Conservation (phyloP, 2,329 filamentous ascomycete genomes). For the Colletotrichum gloeosporioides region DNA sequence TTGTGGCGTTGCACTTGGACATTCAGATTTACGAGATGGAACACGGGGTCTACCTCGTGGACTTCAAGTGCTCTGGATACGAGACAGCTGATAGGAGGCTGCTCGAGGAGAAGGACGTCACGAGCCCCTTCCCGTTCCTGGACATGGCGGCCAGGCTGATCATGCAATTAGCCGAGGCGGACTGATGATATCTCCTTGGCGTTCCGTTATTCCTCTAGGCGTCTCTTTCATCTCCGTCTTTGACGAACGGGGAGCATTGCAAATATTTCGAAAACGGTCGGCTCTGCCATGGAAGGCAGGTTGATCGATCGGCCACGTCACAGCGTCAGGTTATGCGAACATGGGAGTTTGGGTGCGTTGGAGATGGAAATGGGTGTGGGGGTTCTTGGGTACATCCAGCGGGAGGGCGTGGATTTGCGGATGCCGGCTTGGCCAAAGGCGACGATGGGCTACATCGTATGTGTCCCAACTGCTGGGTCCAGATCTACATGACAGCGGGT, state of each 20-base stretch:
- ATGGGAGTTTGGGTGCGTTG: constrained; percentile 15
- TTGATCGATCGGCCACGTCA: not conserved
- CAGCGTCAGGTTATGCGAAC: constrained; percentile 8
- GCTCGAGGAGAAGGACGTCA: constrained; percentile 91
- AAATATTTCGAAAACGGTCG: constrained; percentile 8
- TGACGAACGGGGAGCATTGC: not conserved
- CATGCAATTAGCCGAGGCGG: constrained; percentile 87
- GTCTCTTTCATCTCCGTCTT: constrained; percentile 3
- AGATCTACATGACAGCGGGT: not conserved
- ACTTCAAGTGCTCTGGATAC: constrained; percentile 98
- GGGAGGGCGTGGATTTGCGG: not conserved
- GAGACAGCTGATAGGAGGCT: constrained; percentile 78
- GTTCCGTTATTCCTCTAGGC: not conserved
- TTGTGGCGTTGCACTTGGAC: constrained; percentile 91
- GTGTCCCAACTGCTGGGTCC: not conserved
- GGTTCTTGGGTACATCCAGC: not conserved
- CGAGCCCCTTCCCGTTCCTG: constrained; percentile 93
- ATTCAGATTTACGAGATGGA: constrained; percentile 98
- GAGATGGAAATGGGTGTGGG: not conserved
- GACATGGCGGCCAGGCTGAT: constrained; percentile 93
- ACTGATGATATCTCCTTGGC: constrained; percentile 43
- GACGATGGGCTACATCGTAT: not conserved
- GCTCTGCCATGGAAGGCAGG: not conserved
- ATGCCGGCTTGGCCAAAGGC: not conserved
- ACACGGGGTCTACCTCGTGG: constrained; percentile 89